phyloP scores from a whole-genome alignment of 768 basidiomycete species.

The Cubamyces sp. region DNA sequence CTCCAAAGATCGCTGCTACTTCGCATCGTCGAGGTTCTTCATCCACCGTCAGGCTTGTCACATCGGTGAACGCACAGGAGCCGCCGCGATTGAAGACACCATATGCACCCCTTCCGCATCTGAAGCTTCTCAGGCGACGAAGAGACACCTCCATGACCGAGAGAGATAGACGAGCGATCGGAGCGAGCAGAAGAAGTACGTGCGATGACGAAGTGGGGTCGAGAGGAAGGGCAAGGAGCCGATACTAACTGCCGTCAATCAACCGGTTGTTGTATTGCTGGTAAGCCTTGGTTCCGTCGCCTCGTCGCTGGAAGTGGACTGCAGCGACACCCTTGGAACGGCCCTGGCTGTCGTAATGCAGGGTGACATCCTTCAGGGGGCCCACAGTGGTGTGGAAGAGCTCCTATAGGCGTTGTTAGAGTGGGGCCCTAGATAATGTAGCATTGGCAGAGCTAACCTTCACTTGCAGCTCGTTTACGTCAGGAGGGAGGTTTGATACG shows the following conservation, averaged over 20 bases:
- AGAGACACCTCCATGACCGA: constrained; percentile 4
- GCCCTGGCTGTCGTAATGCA: constrained; percentile 84
- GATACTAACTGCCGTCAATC: constrained; percentile 99
- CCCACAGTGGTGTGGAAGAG: constrained; percentile 92
- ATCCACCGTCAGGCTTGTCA: constrained; percentile 16
- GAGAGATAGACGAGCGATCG: constrained; percentile 3
- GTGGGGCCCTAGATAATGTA: neutral
- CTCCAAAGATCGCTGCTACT: constrained; percentile 14
- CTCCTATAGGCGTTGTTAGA: constrained; percentile 58
- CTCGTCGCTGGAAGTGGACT: constrained; percentile 82
- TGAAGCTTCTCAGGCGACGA: constrained; percentile 2
- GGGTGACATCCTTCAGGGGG: constrained; percentile 78
- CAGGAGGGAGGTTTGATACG: constrained; percentile 89
- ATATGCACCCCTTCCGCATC: neutral
- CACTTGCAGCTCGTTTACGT: constrained; percentile 93
- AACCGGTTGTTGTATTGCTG: constrained; percentile 96
- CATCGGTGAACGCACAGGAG: constrained; percentile 2
- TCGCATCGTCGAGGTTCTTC: constrained; percentile 22
- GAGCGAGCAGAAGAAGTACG: constrained; percentile 18
- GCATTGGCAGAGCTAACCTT: constrained; percentile 59
- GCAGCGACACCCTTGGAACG: constrained; percentile 91
- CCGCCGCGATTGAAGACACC: neutral
- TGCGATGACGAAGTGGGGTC: constrained; percentile 37
- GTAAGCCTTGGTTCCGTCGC: constrained; percentile 91
- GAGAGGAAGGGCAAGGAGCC: constrained; percentile 45